Evolutionary conservation across 148 eudicot species (phyloP), one percentile per base, ranked within the genome.

Genomic region (Rhododendron ovatum): DNA sequence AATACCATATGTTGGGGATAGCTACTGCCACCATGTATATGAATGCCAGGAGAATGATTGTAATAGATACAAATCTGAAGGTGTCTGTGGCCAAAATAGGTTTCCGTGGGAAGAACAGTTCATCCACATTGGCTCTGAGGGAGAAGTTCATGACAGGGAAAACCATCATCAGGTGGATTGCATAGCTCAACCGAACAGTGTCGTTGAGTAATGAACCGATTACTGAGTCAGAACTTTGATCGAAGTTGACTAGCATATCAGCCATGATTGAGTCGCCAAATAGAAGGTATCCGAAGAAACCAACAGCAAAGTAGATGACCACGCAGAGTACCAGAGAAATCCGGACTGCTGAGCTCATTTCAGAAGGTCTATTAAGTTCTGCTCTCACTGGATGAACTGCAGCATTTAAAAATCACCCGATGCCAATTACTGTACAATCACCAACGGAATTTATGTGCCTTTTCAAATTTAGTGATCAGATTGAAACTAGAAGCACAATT

Each of bases 301-400:
- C 99, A 61, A 96, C 96, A 35, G 93, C 94, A 85, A 96, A 93
- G 88, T 95, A 96, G 81, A 96, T 93, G 84, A 84, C 83, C 15
- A 96, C 95, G 45, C 98, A 95, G 15, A 94, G 83, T 10, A 91
- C n/a, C 2, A 96, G 90, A 30, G 98, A 92, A 80, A 94, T 93
- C 69, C 97, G 86, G 88, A 96, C 93, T 17, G 99, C 99, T 80
- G 90, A 39, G 85, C 90, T 92, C 99, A 96, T 96, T 45, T 95
- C 94, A 3, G 95, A 92, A 37, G 97, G 96, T 79, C 90, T 90
- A 17, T 80, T 91, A 7, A 96, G 96, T 88, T 96, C 99, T 63
- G 96, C 96, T 89, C 98, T 92, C 22, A 96, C 90, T 1, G 98
- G 96, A 92, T 96, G 99, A 90, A 96, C 99, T 96, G 95, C 89